Base-by-base conservation (phyloP, 306 rosid genomes). In the Cucurbita maxima region DNA sequence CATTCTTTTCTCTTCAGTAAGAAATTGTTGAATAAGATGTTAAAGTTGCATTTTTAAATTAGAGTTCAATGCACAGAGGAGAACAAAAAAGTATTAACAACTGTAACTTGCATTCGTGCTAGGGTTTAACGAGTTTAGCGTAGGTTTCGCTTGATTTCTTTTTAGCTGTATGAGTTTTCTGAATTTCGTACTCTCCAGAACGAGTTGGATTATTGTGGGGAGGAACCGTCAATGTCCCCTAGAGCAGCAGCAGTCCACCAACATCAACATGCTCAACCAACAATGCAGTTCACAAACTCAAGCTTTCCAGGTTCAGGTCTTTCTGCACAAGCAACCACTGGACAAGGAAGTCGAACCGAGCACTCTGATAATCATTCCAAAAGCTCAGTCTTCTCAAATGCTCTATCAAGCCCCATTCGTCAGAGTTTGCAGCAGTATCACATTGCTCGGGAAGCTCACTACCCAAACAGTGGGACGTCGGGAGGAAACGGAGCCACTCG, bases 181-280 rank as follows among this genome's bases (percentile, higher is more conserved):
- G 13, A 41, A 50, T 10, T 67, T 62, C 19, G 4, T 58, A 55
- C 58, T 50, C 54, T 75, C 78, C 83, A 92, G 97, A 86, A 89
- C 80, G 97, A 89, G 82, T 71, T 92, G 72, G 97, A 92, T 74
- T 87, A 74, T 64, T 72, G 84, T 72, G 97, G 88, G 55, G 97
- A 92, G 81, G 97, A 92, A 75, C 92, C 87, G 41, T 81, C 89
- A 18, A 69, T 86, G 91, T 91, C 97, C 10, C 92, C 97, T 1
- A 86, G 91, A 60, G 84, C 84, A 8, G 72, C 84, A 22, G 72
- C 84, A 22, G 71, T 14, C 66, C 96, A 82, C 71, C 96, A 81
- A 59, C 85, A 89, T 25, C 97, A 89, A 73, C 88, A 85, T 15
- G 74, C 79, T 59, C 96, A 85, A 81, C 82, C 90, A 44, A 74